phyloP scores from a whole-genome alignment of 345 rosid genomes.

The Draba incana region DNA sequence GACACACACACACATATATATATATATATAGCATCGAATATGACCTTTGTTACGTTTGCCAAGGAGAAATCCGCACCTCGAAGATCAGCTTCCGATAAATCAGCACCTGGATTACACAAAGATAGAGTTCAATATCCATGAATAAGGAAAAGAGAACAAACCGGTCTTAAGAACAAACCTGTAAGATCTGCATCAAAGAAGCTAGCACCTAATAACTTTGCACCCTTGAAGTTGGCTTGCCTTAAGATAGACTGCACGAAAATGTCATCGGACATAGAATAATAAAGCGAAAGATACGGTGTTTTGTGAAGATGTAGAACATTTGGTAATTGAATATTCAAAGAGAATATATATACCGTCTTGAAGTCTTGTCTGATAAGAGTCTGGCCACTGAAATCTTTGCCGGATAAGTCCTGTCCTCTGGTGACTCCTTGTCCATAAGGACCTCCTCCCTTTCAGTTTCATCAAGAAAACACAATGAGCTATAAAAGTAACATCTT shows the following conservation, averaged over 20 bases:
- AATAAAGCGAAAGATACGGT: not conserved
- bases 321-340: not conserved
- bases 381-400: conserved; percentile 85
- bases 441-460: conserved; percentile 84
- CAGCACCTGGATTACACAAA: conserved; percentile 62
- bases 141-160: not conserved
- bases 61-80: conserved; percentile 86
- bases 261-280: not conserved
- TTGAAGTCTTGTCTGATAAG: conserved; percentile 90
- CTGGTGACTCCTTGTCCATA: conserved; percentile 90
- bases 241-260: conserved; percentile 74
- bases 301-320: conserved; percentile 4
- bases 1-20: not conserved
- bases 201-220: conserved; percentile 91
- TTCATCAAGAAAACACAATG: conserved; percentile 15
- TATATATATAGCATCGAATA: not conserved
- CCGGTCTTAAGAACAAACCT: conserved; percentile 45
- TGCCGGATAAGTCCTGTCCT: conserved; percentile 87
- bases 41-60: conserved; percentile 90
- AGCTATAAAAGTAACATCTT: not conserved
- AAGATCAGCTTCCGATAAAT: conserved; percentile 91
- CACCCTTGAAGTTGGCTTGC: conserved; percentile 90
- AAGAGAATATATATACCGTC: conserved; percentile 56
- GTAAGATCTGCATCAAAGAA: conserved; percentile 96
- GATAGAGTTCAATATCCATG: not conserved